A percentile compares a stretch with the other conserved stretches of the same genome.
Conservation (phyloP, 768 basidiomycete species). For the Kwoniella newhampshirensis region DNA sequence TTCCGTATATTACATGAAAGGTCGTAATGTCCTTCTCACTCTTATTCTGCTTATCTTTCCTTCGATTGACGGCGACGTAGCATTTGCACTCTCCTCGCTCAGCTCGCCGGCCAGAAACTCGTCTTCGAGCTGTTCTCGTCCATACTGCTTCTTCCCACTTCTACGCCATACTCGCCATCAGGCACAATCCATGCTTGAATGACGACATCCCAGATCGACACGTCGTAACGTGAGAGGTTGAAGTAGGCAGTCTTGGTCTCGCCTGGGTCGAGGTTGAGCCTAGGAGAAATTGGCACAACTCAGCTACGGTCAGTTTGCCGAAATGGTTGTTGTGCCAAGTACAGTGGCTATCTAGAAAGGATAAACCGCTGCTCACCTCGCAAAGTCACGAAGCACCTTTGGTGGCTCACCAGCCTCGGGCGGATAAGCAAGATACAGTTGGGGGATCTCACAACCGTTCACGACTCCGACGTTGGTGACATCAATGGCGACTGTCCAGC, state of each 20-base stretch:
- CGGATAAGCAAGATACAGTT: conserved; percentile 48
- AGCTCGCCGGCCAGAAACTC: conserved; percentile 19
- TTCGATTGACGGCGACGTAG: no score
- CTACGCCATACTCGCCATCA: conserved; percentile 38
- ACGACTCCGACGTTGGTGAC: conserved; percentile 46
- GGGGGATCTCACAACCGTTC: conserved; percentile 51
- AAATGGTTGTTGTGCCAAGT: no score
- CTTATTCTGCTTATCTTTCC: no score
- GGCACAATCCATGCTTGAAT: conserved; percentile 46
- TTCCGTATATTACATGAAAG: no score
- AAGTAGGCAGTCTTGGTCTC: conserved; percentile 37
- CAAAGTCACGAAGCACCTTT: conserved; percentile 44
- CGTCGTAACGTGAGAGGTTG: conserved; percentile 46
- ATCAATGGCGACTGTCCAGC: conserved; percentile 41
- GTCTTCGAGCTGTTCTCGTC: conserved; percentile 20
- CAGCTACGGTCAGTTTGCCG: no score
- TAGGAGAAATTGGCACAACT: not conserved
- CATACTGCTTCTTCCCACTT: conserved; percentile 40
- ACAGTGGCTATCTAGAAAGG: no score
- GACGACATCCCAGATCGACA: conserved; percentile 50
- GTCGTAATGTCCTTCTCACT: no score
- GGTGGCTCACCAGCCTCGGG: conserved; percentile 41
- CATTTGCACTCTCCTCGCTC: no score
- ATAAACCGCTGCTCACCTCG: conserved; percentile 7
- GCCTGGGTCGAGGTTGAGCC: conserved; percentile 45